phyloP scores from a whole-genome alignment of 2,329 filamentous ascomycete species.

The Fusarium torreyae region DNA sequence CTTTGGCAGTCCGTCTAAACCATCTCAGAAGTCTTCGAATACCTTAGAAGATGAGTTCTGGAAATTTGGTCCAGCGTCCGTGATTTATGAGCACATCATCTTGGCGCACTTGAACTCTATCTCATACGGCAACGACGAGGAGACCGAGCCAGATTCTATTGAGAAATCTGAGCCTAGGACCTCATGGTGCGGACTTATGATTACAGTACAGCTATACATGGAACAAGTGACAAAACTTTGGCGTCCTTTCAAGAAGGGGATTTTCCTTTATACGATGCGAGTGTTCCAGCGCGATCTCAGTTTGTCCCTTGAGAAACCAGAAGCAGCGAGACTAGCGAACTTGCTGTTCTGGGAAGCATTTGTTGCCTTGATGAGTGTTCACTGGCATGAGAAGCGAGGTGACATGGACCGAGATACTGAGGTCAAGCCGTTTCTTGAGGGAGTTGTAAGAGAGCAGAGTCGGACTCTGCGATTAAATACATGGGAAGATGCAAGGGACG shows the following conservation, averaged over 20 bases:
- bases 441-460: background rate
- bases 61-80: background rate
- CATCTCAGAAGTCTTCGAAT: background rate
- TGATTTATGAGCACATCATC: conserved; percentile 6
- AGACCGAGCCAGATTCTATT: background rate
- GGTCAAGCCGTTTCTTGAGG: background rate
- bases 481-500: conserved; percentile 14
- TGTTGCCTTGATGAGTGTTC: conserved; percentile 2
- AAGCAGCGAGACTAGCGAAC: background rate
- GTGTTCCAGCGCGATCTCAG: conserved; percentile 11
- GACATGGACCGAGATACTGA: conserved; percentile 3
- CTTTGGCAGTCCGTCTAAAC: background rate
- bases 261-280: conserved; percentile 16
- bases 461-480: background rate
- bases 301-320: background rate
- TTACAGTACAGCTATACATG: background rate
- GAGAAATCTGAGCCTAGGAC: background rate
- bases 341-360: conserved; percentile 17
- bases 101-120: conserved; percentile 6
- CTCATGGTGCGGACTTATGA: conserved; percentile 14
- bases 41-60: conserved; percentile 12
- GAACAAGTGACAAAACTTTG: conserved; percentile 4
- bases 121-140: fast-evolving
- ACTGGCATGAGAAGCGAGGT: background rate
- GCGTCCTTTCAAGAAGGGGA: background rate